phyloP scores from a whole-genome alignment of 805 yeast genomes.

The Candida sithepensis region DNA sequence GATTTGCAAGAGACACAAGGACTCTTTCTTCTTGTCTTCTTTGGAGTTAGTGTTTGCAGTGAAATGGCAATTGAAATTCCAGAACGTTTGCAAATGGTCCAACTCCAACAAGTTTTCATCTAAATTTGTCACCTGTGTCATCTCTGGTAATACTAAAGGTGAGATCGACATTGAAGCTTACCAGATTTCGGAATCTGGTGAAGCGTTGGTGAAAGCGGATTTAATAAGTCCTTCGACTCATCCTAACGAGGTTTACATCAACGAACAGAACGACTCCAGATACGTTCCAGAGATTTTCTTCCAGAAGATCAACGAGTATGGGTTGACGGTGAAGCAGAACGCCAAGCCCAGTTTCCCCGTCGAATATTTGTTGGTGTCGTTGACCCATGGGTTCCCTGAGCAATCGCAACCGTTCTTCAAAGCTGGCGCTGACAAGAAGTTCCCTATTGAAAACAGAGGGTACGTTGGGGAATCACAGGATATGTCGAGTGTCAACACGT shows the following conservation, averaged over 20 bases:
- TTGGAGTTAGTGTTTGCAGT: constrained; percentile 84
- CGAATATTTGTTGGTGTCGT: constrained; percentile 80
- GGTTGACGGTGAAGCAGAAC: constrained; percentile 77
- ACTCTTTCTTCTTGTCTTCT: constrained; percentile 86
- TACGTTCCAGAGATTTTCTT: constrained; percentile 95
- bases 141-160: constrained; percentile 83
- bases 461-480: constrained; percentile 74
- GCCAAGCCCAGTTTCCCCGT: constrained; percentile 92
- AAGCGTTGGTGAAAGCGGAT: constrained; percentile 83
- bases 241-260: constrained; percentile 81
- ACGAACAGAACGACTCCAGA: constrained; percentile 64
- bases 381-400: constrained; percentile 91
- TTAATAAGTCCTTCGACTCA: constrained; percentile 84
- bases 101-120: constrained; percentile 70
- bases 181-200: constrained; percentile 86
- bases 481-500: constrained; percentile 47
- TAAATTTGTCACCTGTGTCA: constrained; percentile 88
- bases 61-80: constrained; percentile 61
- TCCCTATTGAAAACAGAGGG: constrained; percentile 79
- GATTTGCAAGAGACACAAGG: constrained; percentile 86
- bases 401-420: constrained; percentile 50
- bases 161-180: constrained; percentile 89
- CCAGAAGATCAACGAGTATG: constrained; percentile 82
- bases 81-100: constrained; percentile 62
- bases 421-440: constrained; percentile 33